These are phyloP conservation scores for Arthrobotrys sphaeroides DNA, from an alignment of 2,329 filamentous ascomycete genomes.

Conservation along the genomic window DNA sequence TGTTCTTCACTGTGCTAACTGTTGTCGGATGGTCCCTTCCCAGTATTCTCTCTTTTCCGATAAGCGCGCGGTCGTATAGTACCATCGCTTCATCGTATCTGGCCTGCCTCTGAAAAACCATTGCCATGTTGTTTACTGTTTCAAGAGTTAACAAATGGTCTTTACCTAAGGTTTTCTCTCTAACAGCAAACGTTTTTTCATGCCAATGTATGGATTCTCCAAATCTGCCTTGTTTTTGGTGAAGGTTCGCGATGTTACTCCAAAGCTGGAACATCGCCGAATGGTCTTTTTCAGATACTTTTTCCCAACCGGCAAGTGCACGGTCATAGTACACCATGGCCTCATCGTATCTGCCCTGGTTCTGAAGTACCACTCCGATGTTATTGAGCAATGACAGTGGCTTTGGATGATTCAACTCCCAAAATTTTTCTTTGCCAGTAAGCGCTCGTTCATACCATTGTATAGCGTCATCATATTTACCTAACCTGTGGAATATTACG, in stretches of 20 bases:
- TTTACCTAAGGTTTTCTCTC: conserved; percentile 15
- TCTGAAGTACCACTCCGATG: conserved; percentile 20
- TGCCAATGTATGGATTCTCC: conserved; percentile 30
- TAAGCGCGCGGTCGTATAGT: background rate
- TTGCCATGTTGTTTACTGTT: conserved; percentile 31
- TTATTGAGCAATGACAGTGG: conserved; percentile 37
- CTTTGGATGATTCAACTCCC: conserved; percentile 24
- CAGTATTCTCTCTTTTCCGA: background rate
- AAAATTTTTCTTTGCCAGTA: background rate
- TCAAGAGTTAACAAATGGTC: background rate
- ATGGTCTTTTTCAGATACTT: no score
- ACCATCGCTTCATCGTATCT: conserved; percentile 2
- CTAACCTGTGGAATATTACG: background rate
- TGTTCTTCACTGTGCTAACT: no score
- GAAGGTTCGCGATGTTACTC: conserved; percentile 35
- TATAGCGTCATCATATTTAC: conserved; percentile 1
- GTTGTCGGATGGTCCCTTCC: background rate
- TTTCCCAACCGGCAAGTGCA: background rate
- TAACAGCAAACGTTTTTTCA: conserved; percentile 1
- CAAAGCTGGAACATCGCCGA: no score
- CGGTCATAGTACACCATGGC: conserved; percentile 26
- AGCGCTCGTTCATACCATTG: conserved; percentile 8
- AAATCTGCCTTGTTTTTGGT: conserved; percentile 21
- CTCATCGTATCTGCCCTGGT: conserved; percentile 31
- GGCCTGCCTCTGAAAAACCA: conserved; percentile 12